Base-by-base conservation (phyloP, 2,329 filamentous ascomycete genomes). In the Xylaria sp. region DNA sequence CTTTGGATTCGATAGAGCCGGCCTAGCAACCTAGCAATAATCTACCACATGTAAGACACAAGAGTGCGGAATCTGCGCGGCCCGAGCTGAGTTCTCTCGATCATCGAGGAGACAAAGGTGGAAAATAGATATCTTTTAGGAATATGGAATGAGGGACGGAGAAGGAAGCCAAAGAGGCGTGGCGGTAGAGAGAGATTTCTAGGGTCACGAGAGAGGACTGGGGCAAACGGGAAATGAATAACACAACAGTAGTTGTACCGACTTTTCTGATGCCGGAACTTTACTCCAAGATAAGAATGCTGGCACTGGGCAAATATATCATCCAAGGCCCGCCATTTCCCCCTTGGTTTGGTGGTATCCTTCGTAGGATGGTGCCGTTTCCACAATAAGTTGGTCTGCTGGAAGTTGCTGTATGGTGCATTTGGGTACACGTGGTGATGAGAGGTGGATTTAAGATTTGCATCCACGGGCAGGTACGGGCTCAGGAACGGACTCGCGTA, bases 381-480 rank as follows among this genome's bases (percentile, higher is more conserved):
- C 8, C 10, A 33, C 15, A 4, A 17, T 3, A 38, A 27, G 19
- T 19, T 31, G 51, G n/a, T n/a, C n/a, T n/a, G 17, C 25, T 38
- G 29, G 54, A 38, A 62, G 29, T 44, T 46, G 49, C 54, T 23
- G 43, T 54, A 43, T 15, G 54, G 49, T 51, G 29, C 29, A 35
- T 33, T 48, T 6, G 23, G 33, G 41, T 40, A 33, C 11, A 10
- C 25, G 19, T 11, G 19, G 27, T 10, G 19, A 25, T 19, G 23
- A 35, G 44, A 54, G 52, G 11, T 37, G 27, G 15, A n/a, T 23
- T 37, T 15, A 44, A 35, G n/a, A 25, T 47, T 53, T 27, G 38
- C 33, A 48, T 25, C 15, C 15, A 47, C 27, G 4, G 29, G 54
- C 17, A 53, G 35, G 48, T 13, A 31, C 29, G 37, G 15, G 11